Evolutionary conservation across 495 filamentous ascomycete genomes (phyloP).

Genomic region (Penicillium mononematosum): DNA sequence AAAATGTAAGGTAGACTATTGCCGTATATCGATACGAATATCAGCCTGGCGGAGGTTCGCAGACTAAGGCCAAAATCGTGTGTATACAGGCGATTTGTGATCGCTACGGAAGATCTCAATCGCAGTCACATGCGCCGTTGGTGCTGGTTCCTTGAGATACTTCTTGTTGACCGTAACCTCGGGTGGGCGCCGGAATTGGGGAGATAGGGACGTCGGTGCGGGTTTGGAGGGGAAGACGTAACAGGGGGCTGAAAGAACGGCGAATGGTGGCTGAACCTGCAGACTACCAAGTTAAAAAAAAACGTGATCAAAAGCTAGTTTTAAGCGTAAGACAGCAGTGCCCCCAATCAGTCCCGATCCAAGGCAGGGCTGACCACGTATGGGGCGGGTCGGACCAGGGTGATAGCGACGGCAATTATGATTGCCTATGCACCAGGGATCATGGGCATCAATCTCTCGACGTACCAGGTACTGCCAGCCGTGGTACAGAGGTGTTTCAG

Average conservation of each 20-base stretch:
- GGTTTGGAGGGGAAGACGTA: conserved; percentile 27
- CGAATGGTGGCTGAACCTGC: conserved; percentile 22
- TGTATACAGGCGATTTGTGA: conserved; percentile 6
- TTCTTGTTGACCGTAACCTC: conserved; percentile 9
- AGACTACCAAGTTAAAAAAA: conserved; percentile 17
- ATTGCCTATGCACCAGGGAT: conserved; percentile 8
- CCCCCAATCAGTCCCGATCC: not conserved
- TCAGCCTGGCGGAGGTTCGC: not conserved
- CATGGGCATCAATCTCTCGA: conserved; percentile 8
- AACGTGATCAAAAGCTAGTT: conserved; percentile 6
- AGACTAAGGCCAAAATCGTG: conserved; percentile 1
- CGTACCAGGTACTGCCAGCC: conserved; percentile 12
- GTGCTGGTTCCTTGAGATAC: not conserved
- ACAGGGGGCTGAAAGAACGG: conserved; percentile 27
- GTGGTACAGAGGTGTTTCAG: conserved; percentile 29
- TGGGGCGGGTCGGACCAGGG: conserved; percentile 9
- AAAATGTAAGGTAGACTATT: conserved; percentile 4
- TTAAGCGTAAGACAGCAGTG: conserved; percentile 23
- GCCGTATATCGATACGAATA: conserved; percentile 1
- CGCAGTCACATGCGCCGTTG: conserved; percentile 8
- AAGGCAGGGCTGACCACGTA: conserved; percentile 12
- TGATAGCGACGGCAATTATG: conserved; percentile 7
- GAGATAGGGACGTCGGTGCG: conserved; percentile 14
- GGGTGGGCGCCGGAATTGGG: not conserved
- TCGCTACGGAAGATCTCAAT: conserved; percentile 1